Conservation (phyloP, 805 yeast genomes). For the Candida boidinii region DNA sequence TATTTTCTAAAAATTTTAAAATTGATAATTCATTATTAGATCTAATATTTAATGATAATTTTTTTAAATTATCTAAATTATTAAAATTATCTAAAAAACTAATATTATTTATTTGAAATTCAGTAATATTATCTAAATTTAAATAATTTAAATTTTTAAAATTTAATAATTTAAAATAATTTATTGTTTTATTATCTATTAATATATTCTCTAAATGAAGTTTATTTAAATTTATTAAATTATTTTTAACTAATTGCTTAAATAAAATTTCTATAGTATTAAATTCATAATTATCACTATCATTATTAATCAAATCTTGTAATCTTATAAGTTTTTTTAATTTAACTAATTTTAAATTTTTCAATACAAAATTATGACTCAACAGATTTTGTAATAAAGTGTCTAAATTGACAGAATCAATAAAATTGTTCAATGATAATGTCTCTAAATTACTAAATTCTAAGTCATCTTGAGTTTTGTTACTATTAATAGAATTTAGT, state of each 20-base stretch:
- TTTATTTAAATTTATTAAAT: conserved; percentile 1
- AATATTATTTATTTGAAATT: conserved; percentile 4
- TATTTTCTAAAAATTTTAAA: conserved; percentile 13
- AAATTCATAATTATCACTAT: conserved; percentile 1
- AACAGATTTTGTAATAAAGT: too few relatives aligned
- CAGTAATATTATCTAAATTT: conserved; percentile 9
- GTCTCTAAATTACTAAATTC: too few relatives aligned
- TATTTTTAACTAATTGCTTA: too few relatives aligned
- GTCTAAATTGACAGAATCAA: too few relatives aligned
- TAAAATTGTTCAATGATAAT: too few relatives aligned
- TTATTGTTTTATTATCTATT: conserved; percentile 4
- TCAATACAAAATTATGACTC: neutral
- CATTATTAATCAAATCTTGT: conserved; percentile 7
- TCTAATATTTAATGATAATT: conserved; percentile 10
- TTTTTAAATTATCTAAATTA: conserved; percentile 16
- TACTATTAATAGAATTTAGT: too few relatives aligned
- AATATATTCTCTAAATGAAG: conserved; percentile 8
- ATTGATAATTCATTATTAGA: conserved; percentile 6
- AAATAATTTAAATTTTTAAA: conserved; percentile 8
- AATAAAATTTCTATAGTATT: neutral
- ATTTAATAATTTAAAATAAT: conserved; percentile 3
- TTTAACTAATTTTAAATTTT: conserved; percentile 4
- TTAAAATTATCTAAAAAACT: conserved; percentile 6
- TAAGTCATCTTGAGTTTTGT: too few relatives aligned
- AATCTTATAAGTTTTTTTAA: conserved; percentile 6